Conservation (phyloP, 2,329 filamentous ascomycete species). For the Alternaria triticina region DNA sequence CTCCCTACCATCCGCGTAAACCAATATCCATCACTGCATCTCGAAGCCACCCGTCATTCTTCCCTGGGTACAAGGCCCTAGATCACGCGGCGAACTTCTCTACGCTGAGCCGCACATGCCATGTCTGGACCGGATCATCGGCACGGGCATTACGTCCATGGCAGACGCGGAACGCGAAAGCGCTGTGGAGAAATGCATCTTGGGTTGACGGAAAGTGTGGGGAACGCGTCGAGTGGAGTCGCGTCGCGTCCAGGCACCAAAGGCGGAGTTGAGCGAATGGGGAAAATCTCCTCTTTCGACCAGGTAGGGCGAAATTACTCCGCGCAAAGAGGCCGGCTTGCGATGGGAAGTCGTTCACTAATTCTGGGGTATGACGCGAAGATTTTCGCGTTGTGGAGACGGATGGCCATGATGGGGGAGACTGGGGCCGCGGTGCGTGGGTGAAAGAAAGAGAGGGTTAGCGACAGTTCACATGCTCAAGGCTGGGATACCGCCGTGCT, state of each 20-base stretch:
- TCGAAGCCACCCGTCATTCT: background rate
- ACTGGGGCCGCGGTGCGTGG: background rate
- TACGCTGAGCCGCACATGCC: background rate
- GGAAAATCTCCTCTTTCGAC: conserved; percentile 30
- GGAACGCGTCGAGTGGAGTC: conserved; percentile 17
- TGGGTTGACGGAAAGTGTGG: conserved; percentile 22
- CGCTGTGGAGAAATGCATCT: conserved; percentile 17
- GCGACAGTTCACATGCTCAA: background rate
- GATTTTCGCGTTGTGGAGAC: background rate
- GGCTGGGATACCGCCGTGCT: background rate
- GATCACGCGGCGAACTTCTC: background rate
- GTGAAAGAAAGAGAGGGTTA: background rate
- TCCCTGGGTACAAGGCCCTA: background rate
- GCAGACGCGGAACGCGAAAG: conserved; percentile 3
- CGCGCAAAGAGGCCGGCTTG: background rate
- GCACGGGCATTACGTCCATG: background rate
- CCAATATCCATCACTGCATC: background rate
- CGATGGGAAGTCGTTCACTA: background rate
- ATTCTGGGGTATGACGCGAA: background rate
- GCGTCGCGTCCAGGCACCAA: background rate
- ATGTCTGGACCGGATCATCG: background rate
- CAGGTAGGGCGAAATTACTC: background rate
- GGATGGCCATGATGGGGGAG: background rate
- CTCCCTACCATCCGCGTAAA: background rate
- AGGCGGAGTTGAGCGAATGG: conserved; percentile 13